These are phyloP conservation scores for Penicillium oxalicum DNA, from an alignment of 2,329 filamentous ascomycete genomes.

Conservation along the genomic window DNA sequence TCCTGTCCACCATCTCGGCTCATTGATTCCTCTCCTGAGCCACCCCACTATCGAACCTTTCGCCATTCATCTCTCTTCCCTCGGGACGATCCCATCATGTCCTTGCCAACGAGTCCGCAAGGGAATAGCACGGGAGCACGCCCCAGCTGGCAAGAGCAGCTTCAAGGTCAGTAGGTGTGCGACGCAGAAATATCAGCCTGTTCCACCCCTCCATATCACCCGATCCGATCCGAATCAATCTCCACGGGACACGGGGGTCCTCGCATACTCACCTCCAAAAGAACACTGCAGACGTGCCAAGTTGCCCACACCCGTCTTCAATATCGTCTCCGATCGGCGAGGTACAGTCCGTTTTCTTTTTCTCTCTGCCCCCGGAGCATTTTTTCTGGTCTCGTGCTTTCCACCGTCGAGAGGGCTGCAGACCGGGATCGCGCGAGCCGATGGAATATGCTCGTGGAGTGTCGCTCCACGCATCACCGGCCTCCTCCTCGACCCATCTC, in stretches of 20 bases:
- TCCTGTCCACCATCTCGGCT: conserved; percentile 7
- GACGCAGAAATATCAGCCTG: no score
- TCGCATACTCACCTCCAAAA: conserved; percentile 24
- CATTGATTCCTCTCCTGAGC: not conserved
- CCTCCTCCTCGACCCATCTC: no score
- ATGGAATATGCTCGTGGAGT: no score
- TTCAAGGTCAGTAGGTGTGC: conserved; percentile 44
- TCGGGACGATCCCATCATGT: conserved; percentile 17
- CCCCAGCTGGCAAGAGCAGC: conserved; percentile 51
- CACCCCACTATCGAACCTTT: not conserved
- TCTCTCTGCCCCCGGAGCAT: conserved; percentile 6
- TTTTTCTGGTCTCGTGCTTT: conserved; percentile 10
- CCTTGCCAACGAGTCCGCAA: conserved; percentile 21
- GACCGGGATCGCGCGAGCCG: no score
- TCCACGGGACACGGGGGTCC: no score
- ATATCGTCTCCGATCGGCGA: conserved; percentile 68
- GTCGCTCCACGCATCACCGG: no score
- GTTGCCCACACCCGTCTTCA: conserved; percentile 55
- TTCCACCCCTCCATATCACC: no score
- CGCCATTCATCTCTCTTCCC: conserved; percentile 4
- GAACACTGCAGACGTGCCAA: conserved; percentile 54
- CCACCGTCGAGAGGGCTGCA: not conserved
- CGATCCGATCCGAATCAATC: no score
- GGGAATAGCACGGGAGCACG: conserved; percentile 16
- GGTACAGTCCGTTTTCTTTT: conserved; percentile 43